A percentile compares a stretch with the other conserved stretches of the same genome.
phyloP scores from a whole-genome alignment of 140 eudicot genomes.

The Senecio squalidus region DNA sequence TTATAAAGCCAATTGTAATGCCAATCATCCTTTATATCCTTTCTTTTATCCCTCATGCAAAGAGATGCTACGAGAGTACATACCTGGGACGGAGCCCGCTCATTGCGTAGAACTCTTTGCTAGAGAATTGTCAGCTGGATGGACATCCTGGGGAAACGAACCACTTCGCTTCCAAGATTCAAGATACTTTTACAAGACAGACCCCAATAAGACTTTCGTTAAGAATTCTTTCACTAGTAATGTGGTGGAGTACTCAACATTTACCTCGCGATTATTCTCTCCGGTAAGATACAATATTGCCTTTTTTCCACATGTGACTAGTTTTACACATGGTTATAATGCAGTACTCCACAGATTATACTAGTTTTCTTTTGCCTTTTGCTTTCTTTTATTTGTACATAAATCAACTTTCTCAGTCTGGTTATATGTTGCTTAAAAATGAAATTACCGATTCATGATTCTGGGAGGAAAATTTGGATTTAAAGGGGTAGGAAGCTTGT shows the following conservation, averaged over 20 bases:
- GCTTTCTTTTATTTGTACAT: too few species aligned
- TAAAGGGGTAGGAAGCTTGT: neutral
- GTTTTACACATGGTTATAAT: neutral
- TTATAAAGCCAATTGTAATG: neutral
- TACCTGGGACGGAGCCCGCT: slow-evolving; percentile 58
- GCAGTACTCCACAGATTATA: neutral
- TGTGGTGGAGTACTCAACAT: neutral
- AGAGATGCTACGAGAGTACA: slow-evolving; percentile 71
- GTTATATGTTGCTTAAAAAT: neutral
- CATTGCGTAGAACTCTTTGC: slow-evolving; percentile 88
- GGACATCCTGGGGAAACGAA: slow-evolving; percentile 98
- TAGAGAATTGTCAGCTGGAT: slow-evolving; percentile 76
- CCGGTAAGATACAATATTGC: slow-evolving; percentile 1
- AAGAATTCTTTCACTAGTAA: neutral
- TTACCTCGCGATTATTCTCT: neutral
- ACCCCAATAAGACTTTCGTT: neutral
- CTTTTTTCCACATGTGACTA: neutral
- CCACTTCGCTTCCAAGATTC: slow-evolving; percentile 81
- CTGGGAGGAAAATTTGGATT: neutral
- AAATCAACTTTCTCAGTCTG: neutral
- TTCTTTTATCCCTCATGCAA: neutral
- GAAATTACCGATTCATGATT: neutral
- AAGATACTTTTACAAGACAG: slow-evolving; percentile 43
- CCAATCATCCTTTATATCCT: neutral
- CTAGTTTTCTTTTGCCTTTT: too few species aligned